These are phyloP conservation scores for Ceratobasidium sp. DNA, from an alignment of 1,284 basidiomycete species.

Conservation along the genomic window DNA sequence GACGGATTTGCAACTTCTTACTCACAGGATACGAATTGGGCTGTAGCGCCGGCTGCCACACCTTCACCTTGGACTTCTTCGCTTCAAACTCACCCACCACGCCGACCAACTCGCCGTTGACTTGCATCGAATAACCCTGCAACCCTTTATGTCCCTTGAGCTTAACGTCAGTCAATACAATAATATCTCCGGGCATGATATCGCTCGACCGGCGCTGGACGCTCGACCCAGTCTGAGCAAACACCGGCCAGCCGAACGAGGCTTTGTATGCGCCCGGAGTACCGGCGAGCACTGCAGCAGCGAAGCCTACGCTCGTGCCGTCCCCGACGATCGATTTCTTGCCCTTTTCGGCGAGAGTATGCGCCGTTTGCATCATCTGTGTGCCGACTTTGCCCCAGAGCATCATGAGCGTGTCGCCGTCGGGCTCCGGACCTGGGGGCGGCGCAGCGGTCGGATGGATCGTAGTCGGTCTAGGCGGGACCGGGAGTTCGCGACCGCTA, in stretches of 20 bases:
- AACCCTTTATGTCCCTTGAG: constrained; percentile 89
- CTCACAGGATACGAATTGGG: constrained; percentile 50
- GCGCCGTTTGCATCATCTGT: constrained; percentile 77
- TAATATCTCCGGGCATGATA: constrained; percentile 87
- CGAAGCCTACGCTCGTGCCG: constrained; percentile 83
- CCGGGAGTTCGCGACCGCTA: constrained; percentile 13
- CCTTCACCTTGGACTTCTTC: constrained; percentile 86
- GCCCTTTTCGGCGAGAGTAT: constrained; percentile 76
- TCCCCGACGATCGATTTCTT: constrained; percentile 83
- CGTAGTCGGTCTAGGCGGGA: constrained; percentile 31
- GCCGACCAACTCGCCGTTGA: constrained; percentile 75
- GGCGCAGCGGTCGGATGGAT: constrained; percentile 30
- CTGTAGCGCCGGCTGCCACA: constrained; percentile 84
- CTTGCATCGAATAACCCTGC: constrained; percentile 75
- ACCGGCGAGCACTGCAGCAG: constrained; percentile 72
- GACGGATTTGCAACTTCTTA: constrained; percentile 9
- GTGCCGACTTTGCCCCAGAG: constrained; percentile 82
- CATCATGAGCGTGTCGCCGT: constrained; percentile 73
- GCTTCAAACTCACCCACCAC: constrained; percentile 84
- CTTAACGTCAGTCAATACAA: constrained; percentile 80
- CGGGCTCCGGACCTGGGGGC: constrained; percentile 47
- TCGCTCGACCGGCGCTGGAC: constrained; percentile 82
- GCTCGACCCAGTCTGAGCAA: constrained; percentile 74
- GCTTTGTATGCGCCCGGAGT: constrained; percentile 66
- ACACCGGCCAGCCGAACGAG: constrained; percentile 78